Evolutionary conservation across 2,329 filamentous ascomycete genomes (phyloP).

Genomic region (Neurospora sp.): DNA sequence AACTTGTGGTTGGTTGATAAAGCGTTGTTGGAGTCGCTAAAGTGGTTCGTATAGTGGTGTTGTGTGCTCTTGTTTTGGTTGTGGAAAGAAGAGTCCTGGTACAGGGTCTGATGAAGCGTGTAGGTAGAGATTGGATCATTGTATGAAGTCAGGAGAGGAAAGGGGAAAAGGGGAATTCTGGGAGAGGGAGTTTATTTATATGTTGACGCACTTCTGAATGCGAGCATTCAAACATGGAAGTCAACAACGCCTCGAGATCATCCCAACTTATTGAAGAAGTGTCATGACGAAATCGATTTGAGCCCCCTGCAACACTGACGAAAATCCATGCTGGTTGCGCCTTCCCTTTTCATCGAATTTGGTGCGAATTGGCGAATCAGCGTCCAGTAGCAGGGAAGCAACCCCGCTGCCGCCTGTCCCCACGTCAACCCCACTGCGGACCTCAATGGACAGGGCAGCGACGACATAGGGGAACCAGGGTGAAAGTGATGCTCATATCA

Average conservation of each 20-base stretch:
- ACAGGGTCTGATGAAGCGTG: background rate
- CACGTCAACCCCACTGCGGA: background rate
- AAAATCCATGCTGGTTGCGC: background rate
- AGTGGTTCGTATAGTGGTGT: background rate
- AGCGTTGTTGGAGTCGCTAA: background rate
- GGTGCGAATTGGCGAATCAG: background rate
- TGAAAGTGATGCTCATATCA: background rate
- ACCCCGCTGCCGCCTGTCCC: background rate
- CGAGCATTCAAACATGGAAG: background rate
- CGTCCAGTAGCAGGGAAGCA: background rate
- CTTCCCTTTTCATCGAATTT: background rate
- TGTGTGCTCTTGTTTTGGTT: slow-evolving; percentile 2
- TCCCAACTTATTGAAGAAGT: background rate
- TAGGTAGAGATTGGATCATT: background rate
- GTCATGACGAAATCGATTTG: slow-evolving; percentile 8
- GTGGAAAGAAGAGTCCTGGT: background rate
- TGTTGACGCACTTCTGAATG: background rate
- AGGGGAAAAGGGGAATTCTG: background rate
- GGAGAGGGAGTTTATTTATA: background rate
- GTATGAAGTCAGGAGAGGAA: background rate
- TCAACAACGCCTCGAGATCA: background rate
- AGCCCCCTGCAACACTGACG: background rate
- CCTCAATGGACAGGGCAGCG: background rate
- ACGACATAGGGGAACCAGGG: too few species aligned
- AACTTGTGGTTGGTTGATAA: background rate